phyloP scores from a whole-genome alignment of 1,284 basidiomycete genomes.

The Ustilago esculenta region DNA sequence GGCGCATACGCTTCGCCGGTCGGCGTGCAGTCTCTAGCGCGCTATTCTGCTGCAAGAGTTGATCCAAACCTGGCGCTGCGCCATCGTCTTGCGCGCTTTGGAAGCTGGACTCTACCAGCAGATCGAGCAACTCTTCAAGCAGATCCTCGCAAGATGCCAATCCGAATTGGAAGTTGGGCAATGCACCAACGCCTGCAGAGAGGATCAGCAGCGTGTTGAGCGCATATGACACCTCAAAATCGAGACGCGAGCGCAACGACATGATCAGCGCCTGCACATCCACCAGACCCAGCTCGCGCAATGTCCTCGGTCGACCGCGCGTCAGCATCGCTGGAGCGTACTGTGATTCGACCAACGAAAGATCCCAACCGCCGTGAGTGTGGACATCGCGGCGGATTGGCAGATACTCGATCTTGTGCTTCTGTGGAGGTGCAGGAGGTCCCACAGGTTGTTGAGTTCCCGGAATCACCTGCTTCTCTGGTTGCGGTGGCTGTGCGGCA shows the following conservation, averaged over 20 bases:
- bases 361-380: conserved; percentile 85
- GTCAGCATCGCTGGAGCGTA: conserved; percentile 71
- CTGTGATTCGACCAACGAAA: conserved; percentile 77
- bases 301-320: conserved; percentile 72
- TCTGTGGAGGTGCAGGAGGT: conserved; percentile 65
- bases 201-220: conserved; percentile 88
- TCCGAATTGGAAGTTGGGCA: conserved; percentile 73
- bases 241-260: conserved; percentile 85
- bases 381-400: conserved; percentile 81
- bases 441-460: conserved; percentile 41
- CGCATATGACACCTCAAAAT: conserved; percentile 86
- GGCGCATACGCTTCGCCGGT: conserved; percentile 15
- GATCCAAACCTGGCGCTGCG: neutral
- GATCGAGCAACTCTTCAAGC: conserved; percentile 84
- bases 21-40: neutral
- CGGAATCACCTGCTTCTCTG: conserved; percentile 26
- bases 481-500: conserved; percentile 8
- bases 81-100: conserved; percentile 69
- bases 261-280: conserved; percentile 89
- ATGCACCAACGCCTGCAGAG: conserved; percentile 73
- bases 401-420: conserved; percentile 89
- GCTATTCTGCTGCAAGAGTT: conserved; percentile 1
- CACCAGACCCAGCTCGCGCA: conserved; percentile 81
- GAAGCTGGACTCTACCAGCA: conserved; percentile 85
- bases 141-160: conserved; percentile 82